Percentiles rank a stretch among this genome's conserved stretches.
Evolutionary conservation across 768 basidiomycete genomes (phyloP).

Genomic region (Rhodotorula graminis): DNA sequence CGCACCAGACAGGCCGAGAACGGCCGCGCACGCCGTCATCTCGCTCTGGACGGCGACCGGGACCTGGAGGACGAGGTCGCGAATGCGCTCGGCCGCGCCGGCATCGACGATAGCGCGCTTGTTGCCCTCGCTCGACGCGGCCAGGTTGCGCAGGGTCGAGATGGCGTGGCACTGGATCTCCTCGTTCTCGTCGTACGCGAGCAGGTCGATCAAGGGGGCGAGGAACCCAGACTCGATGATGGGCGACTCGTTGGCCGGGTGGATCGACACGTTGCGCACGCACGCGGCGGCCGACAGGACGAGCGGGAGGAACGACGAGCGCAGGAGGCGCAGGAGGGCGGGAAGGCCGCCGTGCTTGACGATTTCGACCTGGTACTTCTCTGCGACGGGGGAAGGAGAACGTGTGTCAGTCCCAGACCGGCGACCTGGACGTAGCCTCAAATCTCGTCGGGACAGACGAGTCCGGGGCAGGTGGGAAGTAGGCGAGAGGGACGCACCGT

Average conservation of each 20-base stretch:
- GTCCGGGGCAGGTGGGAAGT: too few species aligned
- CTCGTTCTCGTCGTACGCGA: constrained; percentile 98
- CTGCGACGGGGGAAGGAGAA: constrained; percentile 50
- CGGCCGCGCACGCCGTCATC: constrained; percentile 99
- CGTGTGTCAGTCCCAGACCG: too few species aligned
- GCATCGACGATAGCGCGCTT: constrained; percentile 97
- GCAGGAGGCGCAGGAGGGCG: constrained; percentile 84
- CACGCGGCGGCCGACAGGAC: constrained; percentile 98
- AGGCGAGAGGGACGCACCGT: too few species aligned
- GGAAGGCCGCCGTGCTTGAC: constrained; percentile 91
- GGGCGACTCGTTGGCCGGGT: constrained; percentile 95
- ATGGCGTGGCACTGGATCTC: constrained; percentile 99
- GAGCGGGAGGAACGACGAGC: constrained; percentile 93
- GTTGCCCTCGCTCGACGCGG: constrained; percentile 95
- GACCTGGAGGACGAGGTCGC: constrained; percentile 88
- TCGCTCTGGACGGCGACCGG: constrained; percentile 97
- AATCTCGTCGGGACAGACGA: too few species aligned
- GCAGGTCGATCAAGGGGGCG: constrained; percentile 86
- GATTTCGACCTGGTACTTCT: constrained; percentile 98
- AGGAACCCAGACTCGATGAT: constrained; percentile 98
- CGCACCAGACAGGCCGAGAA: constrained; percentile 88
- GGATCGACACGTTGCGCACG: constrained; percentile 97
- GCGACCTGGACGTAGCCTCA: too few species aligned
- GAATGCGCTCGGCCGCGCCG: constrained; percentile 92
- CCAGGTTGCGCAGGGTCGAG: constrained; percentile 90